Evolutionary conservation across 805 yeast species (phyloP).

Genomic region (Groenewaldozyma tartarivorans): DNA sequence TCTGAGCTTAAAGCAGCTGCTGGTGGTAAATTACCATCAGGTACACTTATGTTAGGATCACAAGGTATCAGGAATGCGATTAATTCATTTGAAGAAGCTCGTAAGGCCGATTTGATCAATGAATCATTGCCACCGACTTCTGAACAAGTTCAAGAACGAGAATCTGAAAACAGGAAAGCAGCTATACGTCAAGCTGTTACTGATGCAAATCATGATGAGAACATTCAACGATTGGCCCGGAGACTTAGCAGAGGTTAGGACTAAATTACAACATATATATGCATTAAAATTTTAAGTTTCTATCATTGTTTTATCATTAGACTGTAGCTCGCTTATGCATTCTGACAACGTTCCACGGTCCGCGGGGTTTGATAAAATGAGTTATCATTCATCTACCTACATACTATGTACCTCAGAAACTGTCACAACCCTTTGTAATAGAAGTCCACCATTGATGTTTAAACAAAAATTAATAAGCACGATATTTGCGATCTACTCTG

Average conservation of each 20-base stretch:
- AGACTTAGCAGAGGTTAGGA: slow-evolving; percentile 16
- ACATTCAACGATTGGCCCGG: slow-evolving; percentile 20
- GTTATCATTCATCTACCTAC: too few relatives aligned
- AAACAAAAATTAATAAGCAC: too few relatives aligned
- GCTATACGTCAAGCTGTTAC: slow-evolving; percentile 19
- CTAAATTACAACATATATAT: background rate
- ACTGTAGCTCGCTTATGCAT: too few relatives aligned
- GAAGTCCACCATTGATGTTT: too few relatives aligned
- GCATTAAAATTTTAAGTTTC: background rate
- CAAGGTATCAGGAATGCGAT: slow-evolving; percentile 68
- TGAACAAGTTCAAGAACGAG: slow-evolving; percentile 42
- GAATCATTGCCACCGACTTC: slow-evolving; percentile 82
- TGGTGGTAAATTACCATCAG: slow-evolving; percentile 77
- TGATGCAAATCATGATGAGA: slow-evolving; percentile 21
- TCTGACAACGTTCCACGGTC: background rate
- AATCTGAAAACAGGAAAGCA: slow-evolving; percentile 36
- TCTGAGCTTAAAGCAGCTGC: slow-evolving; percentile 63
- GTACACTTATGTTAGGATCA: slow-evolving; percentile 72
- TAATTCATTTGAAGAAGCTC: slow-evolving; percentile 72
- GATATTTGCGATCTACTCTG: too few relatives aligned
- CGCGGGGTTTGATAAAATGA: background rate
- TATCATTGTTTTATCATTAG: background rate
- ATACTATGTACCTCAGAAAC: too few relatives aligned
- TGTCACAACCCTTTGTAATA: too few relatives aligned
- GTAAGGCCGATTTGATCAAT: slow-evolving; percentile 65